Conservation (phyloP, 2,329 filamentous ascomycete genomes). For the Diaporthe amygdali region DNA sequence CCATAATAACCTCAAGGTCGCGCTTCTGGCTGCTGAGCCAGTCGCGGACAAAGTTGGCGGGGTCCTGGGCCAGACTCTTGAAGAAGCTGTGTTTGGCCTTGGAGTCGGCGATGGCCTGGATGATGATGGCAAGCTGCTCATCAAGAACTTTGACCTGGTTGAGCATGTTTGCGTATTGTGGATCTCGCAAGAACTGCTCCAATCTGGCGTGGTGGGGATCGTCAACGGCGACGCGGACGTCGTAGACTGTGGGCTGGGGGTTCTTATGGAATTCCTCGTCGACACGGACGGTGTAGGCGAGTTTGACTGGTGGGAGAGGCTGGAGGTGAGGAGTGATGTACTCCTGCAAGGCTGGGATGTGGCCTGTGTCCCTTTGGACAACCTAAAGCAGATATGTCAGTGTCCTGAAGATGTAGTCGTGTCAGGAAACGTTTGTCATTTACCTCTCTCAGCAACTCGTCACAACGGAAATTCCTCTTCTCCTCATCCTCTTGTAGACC, state of each 20-base stretch:
- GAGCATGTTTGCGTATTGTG: slow-evolving; percentile 73
- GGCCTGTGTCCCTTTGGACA: slow-evolving; percentile 76
- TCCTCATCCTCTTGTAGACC: slow-evolving; percentile 93
- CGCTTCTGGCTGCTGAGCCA: slow-evolving; percentile 93
- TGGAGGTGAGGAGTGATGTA: slow-evolving; percentile 80
- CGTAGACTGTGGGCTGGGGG: slow-evolving; percentile 84
- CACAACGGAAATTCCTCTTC: slow-evolving; percentile 89
- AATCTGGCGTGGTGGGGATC: slow-evolving; percentile 78
- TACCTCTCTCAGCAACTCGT: slow-evolving; percentile 80
- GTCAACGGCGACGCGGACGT: slow-evolving; percentile 83
- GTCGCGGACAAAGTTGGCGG: slow-evolving; percentile 80
- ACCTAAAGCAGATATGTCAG: slow-evolving; percentile 54
- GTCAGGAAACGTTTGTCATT: slow-evolving; percentile 31
- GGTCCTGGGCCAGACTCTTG: slow-evolving; percentile 77
- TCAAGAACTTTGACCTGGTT: slow-evolving; percentile 80
- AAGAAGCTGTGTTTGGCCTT: slow-evolving; percentile 94
- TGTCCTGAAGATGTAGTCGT: background rate
- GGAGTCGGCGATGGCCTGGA: slow-evolving; percentile 82
- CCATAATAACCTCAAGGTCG: slow-evolving; percentile 86
- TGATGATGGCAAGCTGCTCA: slow-evolving; percentile 81
- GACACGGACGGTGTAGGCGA: slow-evolving; percentile 92
- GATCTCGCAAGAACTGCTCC: slow-evolving; percentile 69
- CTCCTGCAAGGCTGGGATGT: slow-evolving; percentile 84
- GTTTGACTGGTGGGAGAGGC: slow-evolving; percentile 79
- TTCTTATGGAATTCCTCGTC: slow-evolving; percentile 81